phyloP scores from a whole-genome alignment of 805 yeast genomes.

The Saccharomyces cerevisiae region DNA sequence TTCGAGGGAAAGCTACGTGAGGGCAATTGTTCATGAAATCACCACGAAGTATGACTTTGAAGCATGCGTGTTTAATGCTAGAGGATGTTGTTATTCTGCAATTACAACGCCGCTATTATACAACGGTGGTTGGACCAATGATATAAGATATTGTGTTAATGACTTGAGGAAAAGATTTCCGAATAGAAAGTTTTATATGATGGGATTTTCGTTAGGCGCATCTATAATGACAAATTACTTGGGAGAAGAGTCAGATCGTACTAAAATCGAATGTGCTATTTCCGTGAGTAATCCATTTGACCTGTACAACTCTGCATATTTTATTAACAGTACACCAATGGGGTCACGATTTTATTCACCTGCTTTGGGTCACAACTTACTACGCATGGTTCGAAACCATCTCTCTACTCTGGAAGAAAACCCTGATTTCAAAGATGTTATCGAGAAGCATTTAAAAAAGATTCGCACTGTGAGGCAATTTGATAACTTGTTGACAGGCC shows the following conservation, averaged over 20 bases:
- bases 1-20: constrained; percentile 68
- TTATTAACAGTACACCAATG: constrained; percentile 35
- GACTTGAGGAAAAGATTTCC: constrained; percentile 48
- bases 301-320: constrained; percentile 40
- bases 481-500: constrained; percentile 59
- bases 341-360: constrained; percentile 44
- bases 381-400: constrained; percentile 38
- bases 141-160: constrained; percentile 48
- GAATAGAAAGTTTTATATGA: constrained; percentile 52
- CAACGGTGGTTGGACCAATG: constrained; percentile 66
- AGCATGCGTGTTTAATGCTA: constrained; percentile 56
- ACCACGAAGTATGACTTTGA: constrained; percentile 41
- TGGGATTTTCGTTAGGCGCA: constrained; percentile 81
- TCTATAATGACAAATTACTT: constrained; percentile 62
- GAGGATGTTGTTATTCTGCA: constrained; percentile 70
- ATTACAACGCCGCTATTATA: constrained; percentile 64
- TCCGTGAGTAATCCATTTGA: constrained; percentile 73
- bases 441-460: constrained; percentile 19
- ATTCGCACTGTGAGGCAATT: constrained; percentile 42
- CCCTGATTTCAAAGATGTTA: constrained; percentile 10
- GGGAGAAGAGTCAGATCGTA: constrained; percentile 51
- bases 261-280: constrained; percentile 45
- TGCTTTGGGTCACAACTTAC: constrained; percentile 41
- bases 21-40: constrained; percentile 44
- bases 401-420: constrained; percentile 32